Percentiles rank a stretch among this genome's conserved stretches.
Conservation (phyloP, 1,139 yeast species). For the Pichia cactophila region DNA sequence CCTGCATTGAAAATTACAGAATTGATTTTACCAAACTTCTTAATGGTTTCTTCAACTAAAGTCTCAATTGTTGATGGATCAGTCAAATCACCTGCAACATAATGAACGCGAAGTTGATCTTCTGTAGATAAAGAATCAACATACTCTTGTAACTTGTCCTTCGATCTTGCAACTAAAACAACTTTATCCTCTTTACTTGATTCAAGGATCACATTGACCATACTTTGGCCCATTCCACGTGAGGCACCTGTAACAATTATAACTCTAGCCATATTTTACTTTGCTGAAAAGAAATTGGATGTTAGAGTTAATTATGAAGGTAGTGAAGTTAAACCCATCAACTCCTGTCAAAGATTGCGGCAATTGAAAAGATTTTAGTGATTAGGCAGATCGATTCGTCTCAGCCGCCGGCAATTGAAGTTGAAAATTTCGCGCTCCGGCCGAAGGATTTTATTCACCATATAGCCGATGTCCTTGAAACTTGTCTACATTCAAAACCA, state of each 20-base stretch:
- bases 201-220: slow-evolving; percentile 46
- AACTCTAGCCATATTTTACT: slow-evolving; percentile 22
- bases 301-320: neutral
- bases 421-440: too few species aligned
- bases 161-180: slow-evolving; percentile 69
- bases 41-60: slow-evolving; percentile 43
- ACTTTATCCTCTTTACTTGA: slow-evolving; percentile 35
- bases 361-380: too few species aligned
- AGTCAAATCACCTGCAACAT: slow-evolving; percentile 63
- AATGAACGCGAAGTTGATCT: slow-evolving; percentile 42
- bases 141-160: slow-evolving; percentile 38
- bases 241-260: slow-evolving; percentile 63
- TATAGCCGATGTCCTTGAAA: too few species aligned
- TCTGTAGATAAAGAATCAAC: slow-evolving; percentile 29
- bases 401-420: too few species aligned
- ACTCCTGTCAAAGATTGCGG: too few species aligned
- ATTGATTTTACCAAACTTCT: slow-evolving; percentile 52
- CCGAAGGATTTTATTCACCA: too few species aligned
- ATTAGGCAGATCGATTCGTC: too few species aligned
- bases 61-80: slow-evolving; percentile 31
- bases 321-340: too few species aligned
- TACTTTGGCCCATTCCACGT: slow-evolving; percentile 70
- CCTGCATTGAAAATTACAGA: slow-evolving; percentile 85
- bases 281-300: neutral
- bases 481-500: too few species aligned